Percentiles rank a stretch among this genome's conserved stretches.
These are phyloP conservation scores for Citrus cavaleriei DNA, from an alignment of 345 rosid species.

Conservation along the genomic window DNA sequence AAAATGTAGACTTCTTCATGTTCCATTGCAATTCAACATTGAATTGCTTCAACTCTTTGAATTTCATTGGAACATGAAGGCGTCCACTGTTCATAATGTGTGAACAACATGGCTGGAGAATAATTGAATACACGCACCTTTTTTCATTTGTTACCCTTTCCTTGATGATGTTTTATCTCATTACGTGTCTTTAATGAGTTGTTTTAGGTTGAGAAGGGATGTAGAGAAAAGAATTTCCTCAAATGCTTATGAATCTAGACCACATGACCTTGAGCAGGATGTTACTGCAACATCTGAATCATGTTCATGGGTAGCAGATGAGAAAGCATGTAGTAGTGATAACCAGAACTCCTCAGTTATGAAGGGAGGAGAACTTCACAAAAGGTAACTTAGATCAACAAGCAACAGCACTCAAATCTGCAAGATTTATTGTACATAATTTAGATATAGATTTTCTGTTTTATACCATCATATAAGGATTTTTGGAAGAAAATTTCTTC, in stretches of 20 bases:
- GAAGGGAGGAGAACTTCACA: constrained; percentile 40
- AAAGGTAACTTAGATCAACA: constrained; percentile 45
- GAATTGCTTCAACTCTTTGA: not conserved
- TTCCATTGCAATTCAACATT: not conserved
- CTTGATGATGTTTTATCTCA: not conserved
- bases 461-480: not conserved
- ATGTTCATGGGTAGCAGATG: constrained; percentile 65
- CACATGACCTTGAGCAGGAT: constrained; percentile 38
- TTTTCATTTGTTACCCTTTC: not conserved
- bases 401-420: not conserved
- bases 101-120: not conserved
- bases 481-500: constrained; percentile 1
- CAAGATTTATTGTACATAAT: not conserved
- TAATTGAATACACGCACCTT: not conserved
- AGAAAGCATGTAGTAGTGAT: constrained; percentile 69
- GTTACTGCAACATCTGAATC: constrained; percentile 69
- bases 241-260: constrained; percentile 37
- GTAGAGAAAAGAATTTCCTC: constrained; percentile 31
- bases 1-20: not conserved
- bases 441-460: not conserved
- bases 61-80: not conserved
- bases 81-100: not conserved
- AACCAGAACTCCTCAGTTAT: constrained; percentile 38
- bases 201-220: constrained; percentile 42
- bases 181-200: not conserved